These are phyloP conservation scores for Micromonas pusilla DNA, from an alignment of 139 green algal species.

Conservation along the genomic window DNA sequence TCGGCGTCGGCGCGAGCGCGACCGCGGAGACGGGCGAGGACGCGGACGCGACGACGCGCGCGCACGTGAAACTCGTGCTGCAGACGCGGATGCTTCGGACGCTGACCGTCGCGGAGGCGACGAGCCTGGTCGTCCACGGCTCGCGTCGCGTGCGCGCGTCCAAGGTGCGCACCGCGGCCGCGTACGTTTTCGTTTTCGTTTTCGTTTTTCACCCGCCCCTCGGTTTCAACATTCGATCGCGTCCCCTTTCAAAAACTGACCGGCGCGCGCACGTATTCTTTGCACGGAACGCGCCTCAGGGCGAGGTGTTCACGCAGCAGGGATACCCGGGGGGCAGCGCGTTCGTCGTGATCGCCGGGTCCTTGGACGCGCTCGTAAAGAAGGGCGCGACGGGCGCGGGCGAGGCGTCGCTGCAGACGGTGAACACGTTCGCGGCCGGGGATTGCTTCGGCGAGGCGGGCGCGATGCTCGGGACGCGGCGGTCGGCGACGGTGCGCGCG, in stretches of 20 bases:
- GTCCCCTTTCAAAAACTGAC: too few relatives aligned
- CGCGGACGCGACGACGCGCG: neutral
- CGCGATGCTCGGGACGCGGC: neutral
- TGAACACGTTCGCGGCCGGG: neutral
- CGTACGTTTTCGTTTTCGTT: too few relatives aligned
- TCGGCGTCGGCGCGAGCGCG: neutral
- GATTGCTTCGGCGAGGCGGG: neutral
- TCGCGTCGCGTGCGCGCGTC: too few relatives aligned
- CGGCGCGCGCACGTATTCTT: too few relatives aligned
- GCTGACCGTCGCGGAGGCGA: constrained; percentile 41
- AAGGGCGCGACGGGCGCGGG: neutral
- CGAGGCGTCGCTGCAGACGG: too few relatives aligned
- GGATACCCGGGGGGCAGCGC: neutral
- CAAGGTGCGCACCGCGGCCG: too few relatives aligned
- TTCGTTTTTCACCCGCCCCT: too few relatives aligned
- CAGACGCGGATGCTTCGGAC: constrained; percentile 55
- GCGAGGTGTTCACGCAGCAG: neutral
- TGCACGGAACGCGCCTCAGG: too few relatives aligned
- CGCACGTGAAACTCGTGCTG: constrained; percentile 51
- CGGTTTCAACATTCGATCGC: too few relatives aligned
- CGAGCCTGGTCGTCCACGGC: constrained; percentile 75
- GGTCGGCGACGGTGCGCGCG: neutral
- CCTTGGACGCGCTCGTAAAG: neutral
- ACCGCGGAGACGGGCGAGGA: neutral
- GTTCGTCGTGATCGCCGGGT: neutral